Conservation (phyloP, 495 filamentous ascomycete species). For the Aspergillus taichungensis region DNA sequence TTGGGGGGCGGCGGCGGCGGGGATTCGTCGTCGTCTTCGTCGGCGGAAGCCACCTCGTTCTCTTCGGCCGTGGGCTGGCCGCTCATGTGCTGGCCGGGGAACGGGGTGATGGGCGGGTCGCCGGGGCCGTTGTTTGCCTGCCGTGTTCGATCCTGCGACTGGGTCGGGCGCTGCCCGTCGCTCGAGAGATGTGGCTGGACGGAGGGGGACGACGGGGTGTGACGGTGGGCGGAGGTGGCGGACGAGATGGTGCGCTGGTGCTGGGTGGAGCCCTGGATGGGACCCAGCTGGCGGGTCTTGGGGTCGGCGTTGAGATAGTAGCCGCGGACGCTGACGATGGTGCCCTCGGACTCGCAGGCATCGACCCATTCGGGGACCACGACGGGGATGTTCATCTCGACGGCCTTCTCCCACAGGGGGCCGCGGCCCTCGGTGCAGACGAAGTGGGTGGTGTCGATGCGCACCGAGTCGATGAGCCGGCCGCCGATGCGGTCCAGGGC, state of each 20-base stretch:
- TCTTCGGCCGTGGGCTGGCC: conserved; percentile 21
- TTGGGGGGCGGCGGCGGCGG: conserved; percentile 31
- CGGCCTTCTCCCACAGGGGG: conserved; percentile 84
- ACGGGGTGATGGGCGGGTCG: conserved; percentile 36
- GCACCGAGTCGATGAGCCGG: conserved; percentile 80
- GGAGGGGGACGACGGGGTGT: conserved; percentile 5
- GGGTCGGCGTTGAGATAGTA: conserved; percentile 93
- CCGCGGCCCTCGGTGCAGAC: conserved; percentile 95
- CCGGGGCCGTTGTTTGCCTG: conserved; percentile 9
- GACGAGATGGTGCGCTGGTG: conserved; percentile 37
- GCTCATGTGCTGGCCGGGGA: conserved; percentile 32
- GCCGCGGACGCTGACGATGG: conserved; percentile 86
- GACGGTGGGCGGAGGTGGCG: conserved; percentile 8
- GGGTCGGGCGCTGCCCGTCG: conserved; percentile 3
- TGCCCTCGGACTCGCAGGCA: conserved; percentile 85
- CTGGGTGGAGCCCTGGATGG: conserved; percentile 26
- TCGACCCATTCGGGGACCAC: conserved; percentile 97
- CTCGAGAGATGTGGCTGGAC: not conserved
- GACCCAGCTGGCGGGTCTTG: conserved; percentile 49
- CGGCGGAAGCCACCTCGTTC: conserved; percentile 18
- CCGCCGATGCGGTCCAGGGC: conserved; percentile 86
- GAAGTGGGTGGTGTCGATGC: conserved; percentile 98
- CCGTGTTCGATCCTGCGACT: conserved; percentile 18
- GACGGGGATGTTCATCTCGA: conserved; percentile 96
- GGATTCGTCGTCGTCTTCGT: conserved; percentile 18